Conservation (phyloP, 768 basidiomycete species). For the Amanita fuliginea region DNA sequence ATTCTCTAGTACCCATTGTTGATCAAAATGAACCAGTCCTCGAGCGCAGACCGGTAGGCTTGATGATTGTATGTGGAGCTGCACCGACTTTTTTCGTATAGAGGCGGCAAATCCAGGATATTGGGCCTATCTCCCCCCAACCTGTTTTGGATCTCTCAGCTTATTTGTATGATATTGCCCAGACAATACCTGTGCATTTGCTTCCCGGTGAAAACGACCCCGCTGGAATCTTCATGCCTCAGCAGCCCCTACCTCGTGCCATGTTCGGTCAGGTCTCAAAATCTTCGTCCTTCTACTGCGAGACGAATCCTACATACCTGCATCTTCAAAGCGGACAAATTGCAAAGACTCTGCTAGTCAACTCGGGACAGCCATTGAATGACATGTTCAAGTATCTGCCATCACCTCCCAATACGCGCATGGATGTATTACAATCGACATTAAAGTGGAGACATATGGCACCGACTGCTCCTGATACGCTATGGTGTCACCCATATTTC, state of each 20-base stretch:
- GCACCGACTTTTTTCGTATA: constrained; percentile 15
- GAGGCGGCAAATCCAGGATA: constrained; percentile 60
- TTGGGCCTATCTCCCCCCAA: constrained; percentile 58
- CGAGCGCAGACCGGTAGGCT: constrained; percentile 49
- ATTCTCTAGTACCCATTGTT: constrained; percentile 49
- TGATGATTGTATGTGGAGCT: not conserved
- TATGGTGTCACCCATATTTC: constrained; percentile 96
- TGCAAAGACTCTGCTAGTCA: constrained; percentile 60
- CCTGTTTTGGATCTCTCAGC: constrained; percentile 62
- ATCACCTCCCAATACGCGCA: constrained; percentile 55
- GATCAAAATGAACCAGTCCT: constrained; percentile 8
- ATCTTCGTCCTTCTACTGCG: constrained; percentile 56
- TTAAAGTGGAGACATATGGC: constrained; percentile 93
- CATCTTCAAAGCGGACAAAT: constrained; percentile 40
- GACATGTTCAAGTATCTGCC: constrained; percentile 93
- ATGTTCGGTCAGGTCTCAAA: constrained; percentile 68
- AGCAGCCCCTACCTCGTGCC: constrained; percentile 84
- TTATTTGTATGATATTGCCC: constrained; percentile 64
- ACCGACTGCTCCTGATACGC: constrained; percentile 97
- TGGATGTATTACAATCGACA: constrained; percentile 68
- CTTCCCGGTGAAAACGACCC: constrained; percentile 87
- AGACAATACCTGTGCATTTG: constrained; percentile 75
- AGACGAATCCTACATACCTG: constrained; percentile 88
- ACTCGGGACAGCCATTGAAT: constrained; percentile 87
- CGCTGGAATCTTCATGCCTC: constrained; percentile 80